Evolutionary conservation across 768 basidiomycete genomes (phyloP), one percentile per base, ranked within the genome.

Genomic region (Mycena leptocephala): DNA sequence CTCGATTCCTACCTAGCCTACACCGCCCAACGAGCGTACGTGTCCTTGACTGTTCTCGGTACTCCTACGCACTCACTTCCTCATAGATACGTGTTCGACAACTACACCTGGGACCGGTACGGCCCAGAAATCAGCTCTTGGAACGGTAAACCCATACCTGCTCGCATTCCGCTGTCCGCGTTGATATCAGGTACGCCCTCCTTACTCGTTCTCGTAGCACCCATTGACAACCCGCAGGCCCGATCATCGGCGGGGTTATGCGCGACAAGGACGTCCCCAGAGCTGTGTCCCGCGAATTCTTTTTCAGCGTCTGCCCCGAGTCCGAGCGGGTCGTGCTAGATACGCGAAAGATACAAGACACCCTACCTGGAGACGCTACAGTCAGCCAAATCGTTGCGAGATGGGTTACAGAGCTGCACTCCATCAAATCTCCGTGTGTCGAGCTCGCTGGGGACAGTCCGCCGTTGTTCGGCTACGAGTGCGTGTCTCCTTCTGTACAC

Each of bases 81-180:
- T 51, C 20, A 32, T 68, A 91, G 90, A 3, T 89, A 89, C 51
- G 92, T 92, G 11, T 92, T 91, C 78, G 86, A 92, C 69, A 89
- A 93, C 63, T 92, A 91, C 76, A 90, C 90, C 0, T 93, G 92
- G 92, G 82, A 86, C 2, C 82, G 81, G 5, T 83, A 87, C 14
- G 83, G 84, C 0, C 82, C 83, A 11, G 87, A 89, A 10, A 90
- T 90, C 62, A 84, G 87, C 0, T 82, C 84, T 0, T 93, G 79
- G 80, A 88, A 90, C 67, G 89, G 88, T n/a, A 89, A 87, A 53
- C 75, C 82, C 5, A 90, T 91, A 71, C 90, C 92, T 35, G 86
- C 90, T 0, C 88, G 87, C 0, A 89, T 92, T 48, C 93, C 93
- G 3, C 79, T 93, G 16, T 89, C 90, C 0, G 88, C 89, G 0